These are phyloP conservation scores for Solanum pinnatisectum DNA, from an alignment of 257 asterid genomes.

Conservation along the genomic window DNA sequence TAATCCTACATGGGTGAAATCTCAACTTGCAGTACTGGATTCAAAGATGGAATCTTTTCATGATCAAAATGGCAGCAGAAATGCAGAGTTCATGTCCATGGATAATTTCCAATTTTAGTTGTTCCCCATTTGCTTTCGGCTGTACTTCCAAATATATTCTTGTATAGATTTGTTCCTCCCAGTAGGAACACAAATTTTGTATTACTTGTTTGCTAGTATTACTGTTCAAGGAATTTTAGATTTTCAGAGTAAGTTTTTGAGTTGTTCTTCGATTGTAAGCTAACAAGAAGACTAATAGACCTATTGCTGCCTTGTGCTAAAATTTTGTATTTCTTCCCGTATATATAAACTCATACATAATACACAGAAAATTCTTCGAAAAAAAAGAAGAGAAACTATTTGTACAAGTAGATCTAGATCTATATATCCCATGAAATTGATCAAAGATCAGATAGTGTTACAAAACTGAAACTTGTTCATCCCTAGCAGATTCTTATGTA, in stretches of 20 bases:
- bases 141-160: not conserved
- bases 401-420: not conserved
- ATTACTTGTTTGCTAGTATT: not conserved
- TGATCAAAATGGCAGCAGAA: constrained; percentile 43
- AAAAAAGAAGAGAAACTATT: not conserved
- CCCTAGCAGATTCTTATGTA: not conserved
- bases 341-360: not conserved
- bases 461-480: not conserved
- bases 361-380: not conserved
- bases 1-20: constrained; percentile 90
- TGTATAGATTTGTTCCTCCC: constrained; percentile 7
- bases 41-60: constrained; percentile 61
- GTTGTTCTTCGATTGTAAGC: not conserved
- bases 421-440: not conserved
- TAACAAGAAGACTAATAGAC: not conserved
- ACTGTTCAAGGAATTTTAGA: not conserved
- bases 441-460: not conserved
- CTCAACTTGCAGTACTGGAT: constrained; percentile 79
- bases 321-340: not conserved
- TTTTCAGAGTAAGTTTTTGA: not conserved
- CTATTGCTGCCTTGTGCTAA: not conserved
- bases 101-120: constrained; percentile 49
- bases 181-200: not conserved
- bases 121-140: not conserved
- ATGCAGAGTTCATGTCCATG: constrained; percentile 35